Base-by-base conservation (phyloP, 257 asterid species). In the Anisodus tanguticus region DNA sequence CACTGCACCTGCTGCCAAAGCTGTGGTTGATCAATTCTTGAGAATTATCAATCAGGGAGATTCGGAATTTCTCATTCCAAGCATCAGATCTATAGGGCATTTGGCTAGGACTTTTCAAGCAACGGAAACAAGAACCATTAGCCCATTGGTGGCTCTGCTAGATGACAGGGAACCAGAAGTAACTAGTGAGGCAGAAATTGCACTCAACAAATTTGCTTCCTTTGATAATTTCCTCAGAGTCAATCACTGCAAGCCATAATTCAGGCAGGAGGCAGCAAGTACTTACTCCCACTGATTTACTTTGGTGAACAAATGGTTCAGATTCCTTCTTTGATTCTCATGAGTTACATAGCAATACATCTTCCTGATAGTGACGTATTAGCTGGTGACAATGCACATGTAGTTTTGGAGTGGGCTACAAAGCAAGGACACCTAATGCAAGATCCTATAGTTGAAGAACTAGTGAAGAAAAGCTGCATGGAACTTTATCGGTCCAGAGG, bases 221-320 rank as follows among this genome's bases (percentile, higher is more conserved):
- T 3, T 62, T 6, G 81, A 49, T 3, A 76, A 76, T 76, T 76
- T 76, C 26, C 62, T 76, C 37, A 6, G 55, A 17, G 60, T 6
- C 31, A 76, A 76, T 43, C 81, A 76, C 59, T 76, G 39, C 16
- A 76, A 76, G 81, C 81, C 11, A 76, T 76, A 15, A 76, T 76
- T 3, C 37, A 49, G 26, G 81, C 58, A 45, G 81, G 81, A 45
- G 81, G 81, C 26, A 31, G 39, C 22, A 47, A 76, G 62, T 60
- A 76, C 60, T 15, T 76, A 22, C 9, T 76, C 19, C 81, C 53
- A 49, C 81, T 76, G 62, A 7, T 76, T 22, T 76, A 76, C 81
- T 76, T 76, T 31, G 62, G 43, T 11, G 81, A 76, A 76, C 60
- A 76, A 51, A 6, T 5, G 22, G 81, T 76, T 76, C 81, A 76